Percentiles rank a stretch among this genome's conserved stretches.
These are phyloP conservation scores for Tolypocladium cylindrosporum DNA, from an alignment of 2,329 filamentous ascomycete species.

Conservation along the genomic window DNA sequence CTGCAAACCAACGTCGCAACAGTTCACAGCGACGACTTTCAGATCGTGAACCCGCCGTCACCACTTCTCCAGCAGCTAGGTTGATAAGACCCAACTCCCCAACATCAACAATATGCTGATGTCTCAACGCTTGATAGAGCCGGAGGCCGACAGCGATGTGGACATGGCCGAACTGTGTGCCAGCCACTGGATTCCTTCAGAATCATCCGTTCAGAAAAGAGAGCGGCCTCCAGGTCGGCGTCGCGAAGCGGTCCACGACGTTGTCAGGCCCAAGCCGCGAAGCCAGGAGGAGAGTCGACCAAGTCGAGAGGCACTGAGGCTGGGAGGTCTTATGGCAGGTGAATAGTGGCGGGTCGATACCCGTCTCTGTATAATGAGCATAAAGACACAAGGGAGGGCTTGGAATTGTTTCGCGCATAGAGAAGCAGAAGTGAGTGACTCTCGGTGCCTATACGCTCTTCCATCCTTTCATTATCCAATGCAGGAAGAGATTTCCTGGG, in stretches of 20 bases:
- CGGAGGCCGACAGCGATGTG: neutral
- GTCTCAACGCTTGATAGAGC: neutral
- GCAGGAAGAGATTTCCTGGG: neutral
- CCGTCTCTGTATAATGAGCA: neutral
- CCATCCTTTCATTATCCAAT: neutral
- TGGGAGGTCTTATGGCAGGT: neutral
- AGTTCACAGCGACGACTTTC: slow-evolving; percentile 26
- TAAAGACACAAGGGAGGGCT: neutral
- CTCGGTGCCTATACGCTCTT: neutral
- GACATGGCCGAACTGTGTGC: neutral
- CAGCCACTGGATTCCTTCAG: slow-evolving; percentile 9
- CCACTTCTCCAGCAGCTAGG: neutral
- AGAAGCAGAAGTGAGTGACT: neutral
- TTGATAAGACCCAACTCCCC: neutral
- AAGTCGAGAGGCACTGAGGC: neutral
- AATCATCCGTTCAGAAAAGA: slow-evolving; percentile 7
- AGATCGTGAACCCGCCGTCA: slow-evolving; percentile 6
- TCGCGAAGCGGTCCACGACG: neutral
- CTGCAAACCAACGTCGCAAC: slow-evolving; percentile 20
- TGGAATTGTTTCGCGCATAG: neutral
- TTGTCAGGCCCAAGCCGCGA: neutral
- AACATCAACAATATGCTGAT: neutral
- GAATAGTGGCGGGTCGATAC: neutral
- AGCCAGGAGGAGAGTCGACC: neutral
- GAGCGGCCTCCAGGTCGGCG: neutral